Percentiles rank a stretch among this genome's conserved stretches.
Evolutionary conservation across 371 early-diverging fungal genomes (phyloP).

Genomic region (Batkoa obscura): DNA sequence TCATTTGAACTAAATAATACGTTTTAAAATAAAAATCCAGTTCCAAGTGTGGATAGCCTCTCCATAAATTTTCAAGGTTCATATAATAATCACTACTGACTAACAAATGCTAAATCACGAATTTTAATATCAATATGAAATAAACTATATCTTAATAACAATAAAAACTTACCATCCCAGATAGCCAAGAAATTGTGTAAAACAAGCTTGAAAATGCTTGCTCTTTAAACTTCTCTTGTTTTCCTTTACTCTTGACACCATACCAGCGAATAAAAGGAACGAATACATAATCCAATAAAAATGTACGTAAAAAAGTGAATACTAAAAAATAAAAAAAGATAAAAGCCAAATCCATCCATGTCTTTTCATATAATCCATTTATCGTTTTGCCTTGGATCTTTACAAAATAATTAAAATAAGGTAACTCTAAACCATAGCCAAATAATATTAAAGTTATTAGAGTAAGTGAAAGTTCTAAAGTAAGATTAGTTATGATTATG

Average conservation of each 20-base stretch:
- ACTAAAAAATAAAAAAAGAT: conserved; percentile 41
- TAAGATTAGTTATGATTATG: not conserved
- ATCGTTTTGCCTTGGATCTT: not conserved
- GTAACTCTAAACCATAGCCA: not conserved
- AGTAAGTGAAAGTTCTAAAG: not conserved
- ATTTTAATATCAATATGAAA: not conserved
- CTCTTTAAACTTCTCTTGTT: conserved; percentile 41
- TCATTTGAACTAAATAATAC: conserved; percentile 60
- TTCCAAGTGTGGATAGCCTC: conserved; percentile 1
- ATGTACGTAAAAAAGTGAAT: conserved; percentile 44
- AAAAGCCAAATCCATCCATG: conserved; percentile 29
- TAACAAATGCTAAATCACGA: not conserved
- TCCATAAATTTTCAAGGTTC: not conserved
- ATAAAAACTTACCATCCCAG: conserved; percentile 29
- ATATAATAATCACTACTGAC: not conserved
- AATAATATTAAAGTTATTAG: not conserved
- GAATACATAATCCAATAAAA: conserved; percentile 31
- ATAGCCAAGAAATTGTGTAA: conserved; percentile 31
- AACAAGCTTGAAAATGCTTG: conserved; percentile 34
- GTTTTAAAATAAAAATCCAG: conserved; percentile 17
- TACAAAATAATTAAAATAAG: not conserved
- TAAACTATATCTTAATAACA: not conserved
- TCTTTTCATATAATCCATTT: conserved; percentile 15
- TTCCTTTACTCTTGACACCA: conserved; percentile 24
- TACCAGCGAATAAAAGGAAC: conserved; percentile 28